These are phyloP conservation scores for Megacollybia marginata DNA, from an alignment of 768 basidiomycete genomes.

Conservation along the genomic window DNA sequence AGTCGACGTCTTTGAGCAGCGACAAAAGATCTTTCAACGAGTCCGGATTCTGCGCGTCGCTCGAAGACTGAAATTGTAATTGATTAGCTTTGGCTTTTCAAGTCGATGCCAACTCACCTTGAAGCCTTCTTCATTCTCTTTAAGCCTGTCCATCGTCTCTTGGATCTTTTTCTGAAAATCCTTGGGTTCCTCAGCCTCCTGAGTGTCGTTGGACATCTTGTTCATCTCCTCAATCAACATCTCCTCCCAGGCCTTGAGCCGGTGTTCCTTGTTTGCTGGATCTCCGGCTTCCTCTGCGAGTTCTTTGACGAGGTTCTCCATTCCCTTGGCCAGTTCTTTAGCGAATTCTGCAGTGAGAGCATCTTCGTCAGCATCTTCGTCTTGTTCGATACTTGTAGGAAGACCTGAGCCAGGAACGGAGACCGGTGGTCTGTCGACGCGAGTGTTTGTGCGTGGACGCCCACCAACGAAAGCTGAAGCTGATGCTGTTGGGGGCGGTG, in stretches of 20 bases:
- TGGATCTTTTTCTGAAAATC: slow-evolving; percentile 66
- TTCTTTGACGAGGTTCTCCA: slow-evolving; percentile 44
- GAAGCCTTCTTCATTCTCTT: slow-evolving; percentile 53
- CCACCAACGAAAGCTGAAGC: slow-evolving; percentile 18
- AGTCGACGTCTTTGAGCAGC: slow-evolving; percentile 33
- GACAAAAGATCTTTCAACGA: slow-evolving; percentile 47
- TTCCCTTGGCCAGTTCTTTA: slow-evolving; percentile 37
- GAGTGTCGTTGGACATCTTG: slow-evolving; percentile 18
- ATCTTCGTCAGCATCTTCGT: slow-evolving; percentile 31
- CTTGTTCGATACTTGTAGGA: slow-evolving; percentile 13
- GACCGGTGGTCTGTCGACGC: slow-evolving; percentile 33
- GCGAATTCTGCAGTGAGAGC: slow-evolving; percentile 36
- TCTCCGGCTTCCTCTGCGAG: slow-evolving; percentile 27
- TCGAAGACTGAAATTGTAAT: slow-evolving; percentile 1
- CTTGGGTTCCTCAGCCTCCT: slow-evolving; percentile 4
- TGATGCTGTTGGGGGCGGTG: slow-evolving; percentile 23
- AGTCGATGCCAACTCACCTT: slow-evolving; percentile 27
- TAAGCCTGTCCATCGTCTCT: slow-evolving; percentile 68
- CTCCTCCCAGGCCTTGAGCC: slow-evolving; percentile 59
- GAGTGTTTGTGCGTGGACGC: slow-evolving; percentile 41
- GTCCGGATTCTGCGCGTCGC: slow-evolving; percentile 20
- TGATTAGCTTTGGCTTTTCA: neutral
- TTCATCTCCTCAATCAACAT: slow-evolving; percentile 63
- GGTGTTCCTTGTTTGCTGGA: slow-evolving; percentile 16
- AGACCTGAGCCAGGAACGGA: slow-evolving; percentile 27